These are phyloP conservation scores for Fusarium nisikadoi DNA, from an alignment of 2,329 filamentous ascomycete species.

Conservation along the genomic window DNA sequence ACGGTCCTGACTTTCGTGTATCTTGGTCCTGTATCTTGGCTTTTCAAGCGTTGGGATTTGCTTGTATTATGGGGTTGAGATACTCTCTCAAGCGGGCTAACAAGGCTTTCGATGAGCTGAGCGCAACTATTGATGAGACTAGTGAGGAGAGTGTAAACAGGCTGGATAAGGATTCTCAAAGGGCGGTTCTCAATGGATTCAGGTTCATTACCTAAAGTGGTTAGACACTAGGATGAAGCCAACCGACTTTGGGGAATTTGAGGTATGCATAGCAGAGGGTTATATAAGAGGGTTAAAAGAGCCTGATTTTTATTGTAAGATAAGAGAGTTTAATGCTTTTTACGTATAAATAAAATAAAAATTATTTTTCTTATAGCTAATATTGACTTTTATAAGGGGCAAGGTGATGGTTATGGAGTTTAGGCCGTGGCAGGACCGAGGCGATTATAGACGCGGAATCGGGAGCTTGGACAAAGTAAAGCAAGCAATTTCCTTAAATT, in stretches of 20 bases:
- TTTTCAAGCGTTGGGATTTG: not conserved
- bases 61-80: not conserved
- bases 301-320: too few species aligned
- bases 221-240: not conserved
- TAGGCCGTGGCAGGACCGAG: too few species aligned
- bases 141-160: not conserved
- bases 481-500: too few species aligned
- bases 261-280: too few species aligned
- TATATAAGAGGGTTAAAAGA: too few species aligned
- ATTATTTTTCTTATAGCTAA: too few species aligned
- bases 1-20: not conserved
- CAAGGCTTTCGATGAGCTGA: not conserved
- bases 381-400: too few species aligned
- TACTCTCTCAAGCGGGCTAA: not conserved
- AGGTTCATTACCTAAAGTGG: not conserved
- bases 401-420: too few species aligned
- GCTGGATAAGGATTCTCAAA: not conserved
- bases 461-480: too few species aligned
- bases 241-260: fast-evolving
- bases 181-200: not conserved
- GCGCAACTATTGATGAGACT: not conserved
- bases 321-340: too few species aligned
- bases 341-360: too few species aligned
- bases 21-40: not conserved
- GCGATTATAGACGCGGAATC: too few species aligned